A percentile compares a stretch with the other conserved stretches of the same genome.
These are phyloP conservation scores for Westerdykella aurantiaca DNA, from an alignment of 2,329 filamentous ascomycete genomes.

Conservation along the genomic window DNA sequence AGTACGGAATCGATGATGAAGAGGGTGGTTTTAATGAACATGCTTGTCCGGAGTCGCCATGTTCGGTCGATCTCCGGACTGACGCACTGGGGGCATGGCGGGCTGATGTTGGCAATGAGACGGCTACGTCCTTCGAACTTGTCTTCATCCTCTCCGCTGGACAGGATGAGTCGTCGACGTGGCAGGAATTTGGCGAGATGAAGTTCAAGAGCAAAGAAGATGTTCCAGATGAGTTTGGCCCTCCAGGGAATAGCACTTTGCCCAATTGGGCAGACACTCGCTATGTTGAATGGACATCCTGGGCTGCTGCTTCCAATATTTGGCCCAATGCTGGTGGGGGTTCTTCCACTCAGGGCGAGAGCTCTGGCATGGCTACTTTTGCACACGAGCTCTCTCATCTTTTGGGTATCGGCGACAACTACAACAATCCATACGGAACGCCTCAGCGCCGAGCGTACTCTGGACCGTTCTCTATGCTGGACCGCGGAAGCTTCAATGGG, in stretches of 20 bases:
- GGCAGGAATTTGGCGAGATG: constrained; percentile 55
- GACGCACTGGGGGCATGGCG: constrained; percentile 49
- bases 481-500: constrained; percentile 49
- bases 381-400: constrained; percentile 51
- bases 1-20: constrained; percentile 47
- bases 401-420: constrained; percentile 50
- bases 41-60: constrained; percentile 43
- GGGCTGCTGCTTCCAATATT: constrained; percentile 47
- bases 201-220: constrained; percentile 45
- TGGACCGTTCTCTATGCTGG: constrained; percentile 51
- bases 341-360: constrained; percentile 51
- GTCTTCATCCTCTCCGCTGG: constrained; percentile 52
- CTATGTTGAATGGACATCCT: constrained; percentile 51
- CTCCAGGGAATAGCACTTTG: constrained; percentile 40
- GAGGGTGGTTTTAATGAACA: constrained; percentile 43
- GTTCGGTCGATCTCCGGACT: constrained; percentile 45
- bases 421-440: constrained; percentile 49
- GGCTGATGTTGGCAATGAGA: constrained; percentile 47
- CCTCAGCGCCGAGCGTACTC: constrained; percentile 47
- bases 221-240: constrained; percentile 47
- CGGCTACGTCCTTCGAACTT: constrained; percentile 45
- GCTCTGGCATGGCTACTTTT: constrained; percentile 49
- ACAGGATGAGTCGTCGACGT: constrained; percentile 52
- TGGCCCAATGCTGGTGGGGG: constrained; percentile 52
- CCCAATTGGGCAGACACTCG: constrained; percentile 47